Conservation (phyloP, 140 eudicot species). For the Anethum foeniculum region DNA sequence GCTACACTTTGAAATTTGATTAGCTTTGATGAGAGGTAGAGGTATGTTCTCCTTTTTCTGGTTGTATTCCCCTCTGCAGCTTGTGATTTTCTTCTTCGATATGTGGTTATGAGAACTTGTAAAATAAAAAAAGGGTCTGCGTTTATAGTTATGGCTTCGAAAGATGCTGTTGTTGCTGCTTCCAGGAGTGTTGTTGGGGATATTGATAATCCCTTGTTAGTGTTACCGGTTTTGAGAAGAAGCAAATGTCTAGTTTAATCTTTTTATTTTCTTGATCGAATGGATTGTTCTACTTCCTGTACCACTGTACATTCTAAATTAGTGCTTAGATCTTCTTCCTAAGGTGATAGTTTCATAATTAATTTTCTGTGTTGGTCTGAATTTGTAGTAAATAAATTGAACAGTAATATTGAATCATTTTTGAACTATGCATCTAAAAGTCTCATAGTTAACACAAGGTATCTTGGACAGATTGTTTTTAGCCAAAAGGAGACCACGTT, state of each 20-base stretch:
- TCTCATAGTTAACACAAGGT: background rate
- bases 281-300: no score
- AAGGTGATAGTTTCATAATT: background rate
- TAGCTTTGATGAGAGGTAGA: no score
- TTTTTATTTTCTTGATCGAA: no score
- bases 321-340: background rate
- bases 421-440: background rate
- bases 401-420: background rate
- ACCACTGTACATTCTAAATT: no score
- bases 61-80: no score
- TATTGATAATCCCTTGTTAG: conserved; percentile 57
- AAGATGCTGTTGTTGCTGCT: conserved; percentile 66
- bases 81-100: conserved; percentile 21
- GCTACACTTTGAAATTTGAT: background rate
- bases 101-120: conserved; percentile 57
- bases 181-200: conserved; percentile 46
- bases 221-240: conserved; percentile 29
- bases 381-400: background rate
- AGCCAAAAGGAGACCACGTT: background rate
- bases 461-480: background rate
- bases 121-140: conserved; percentile 57
- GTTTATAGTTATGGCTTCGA: conserved; percentile 57
- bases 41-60: no score
- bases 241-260: background rate
- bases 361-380: background rate